Percentiles rank a stretch among this genome's conserved stretches.
These are phyloP conservation scores for Malus domestica DNA, from an alignment of 306 rosid species.

Conservation along the genomic window DNA sequence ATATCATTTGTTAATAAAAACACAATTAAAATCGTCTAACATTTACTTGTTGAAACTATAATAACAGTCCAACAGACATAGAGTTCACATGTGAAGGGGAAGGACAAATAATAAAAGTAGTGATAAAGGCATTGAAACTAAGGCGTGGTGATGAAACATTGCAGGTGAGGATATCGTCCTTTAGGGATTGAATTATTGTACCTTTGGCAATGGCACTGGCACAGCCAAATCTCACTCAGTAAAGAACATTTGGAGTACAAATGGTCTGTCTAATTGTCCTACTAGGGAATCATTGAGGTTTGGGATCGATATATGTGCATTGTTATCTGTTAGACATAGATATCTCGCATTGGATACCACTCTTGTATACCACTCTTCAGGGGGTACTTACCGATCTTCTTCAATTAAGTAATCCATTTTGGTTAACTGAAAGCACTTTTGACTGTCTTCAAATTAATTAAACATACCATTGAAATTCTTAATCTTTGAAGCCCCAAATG, in stretches of 20 bases:
- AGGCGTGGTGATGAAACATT: constrained; percentile 4
- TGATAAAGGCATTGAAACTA: constrained; percentile 7
- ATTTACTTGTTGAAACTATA: neutral
- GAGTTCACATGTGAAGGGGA: neutral
- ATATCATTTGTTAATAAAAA: too few relatives aligned
- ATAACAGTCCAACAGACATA: neutral
- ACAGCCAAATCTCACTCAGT: neutral
- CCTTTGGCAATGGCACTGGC: neutral
- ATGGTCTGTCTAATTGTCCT: neutral
- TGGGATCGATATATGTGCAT: neutral
- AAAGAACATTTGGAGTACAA: neutral
- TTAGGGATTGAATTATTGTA: constrained; percentile 9
- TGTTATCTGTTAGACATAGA: neutral
- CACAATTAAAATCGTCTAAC: neutral
- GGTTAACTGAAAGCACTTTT: neutral
- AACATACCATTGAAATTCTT: too few relatives aligned
- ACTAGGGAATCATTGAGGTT: neutral
- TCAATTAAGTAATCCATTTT: neutral
- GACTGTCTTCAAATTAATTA: neutral
- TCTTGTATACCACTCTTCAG: neutral
- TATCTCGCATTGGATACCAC: neutral
- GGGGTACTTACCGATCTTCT: neutral
- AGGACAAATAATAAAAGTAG: neutral
- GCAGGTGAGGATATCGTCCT: neutral
- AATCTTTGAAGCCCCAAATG: neutral